Evolutionary conservation across 2,329 filamentous ascomycete genomes (phyloP).

Genomic region (Sporothrix pseudoabietina): DNA sequence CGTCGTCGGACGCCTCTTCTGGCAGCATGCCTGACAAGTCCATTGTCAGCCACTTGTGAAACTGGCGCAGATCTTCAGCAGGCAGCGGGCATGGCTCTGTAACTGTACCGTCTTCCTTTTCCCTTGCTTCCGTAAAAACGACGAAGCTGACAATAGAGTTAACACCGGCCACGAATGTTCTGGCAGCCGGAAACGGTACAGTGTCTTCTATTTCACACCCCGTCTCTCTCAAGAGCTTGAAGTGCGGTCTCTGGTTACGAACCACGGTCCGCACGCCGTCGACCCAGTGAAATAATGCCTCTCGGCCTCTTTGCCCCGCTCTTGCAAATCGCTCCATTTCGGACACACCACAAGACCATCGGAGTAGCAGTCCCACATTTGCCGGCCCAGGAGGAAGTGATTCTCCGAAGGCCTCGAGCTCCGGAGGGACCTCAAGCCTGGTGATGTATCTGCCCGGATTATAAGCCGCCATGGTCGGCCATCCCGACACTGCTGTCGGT

Average conservation of each 20-base stretch:
- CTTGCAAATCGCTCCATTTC: constrained; percentile 30
- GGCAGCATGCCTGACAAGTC: constrained; percentile 21
- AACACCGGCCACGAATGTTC: constrained; percentile 24
- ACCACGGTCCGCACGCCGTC: background rate
- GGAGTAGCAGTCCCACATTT: constrained; percentile 26
- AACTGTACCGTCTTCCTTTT: background rate
- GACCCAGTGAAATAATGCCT: constrained; percentile 24
- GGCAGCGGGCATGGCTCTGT: background rate
- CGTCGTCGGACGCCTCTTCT: constrained; percentile 10
- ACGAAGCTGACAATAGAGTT: constrained; percentile 30
- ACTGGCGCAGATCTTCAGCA: background rate
- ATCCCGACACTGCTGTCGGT: background rate
- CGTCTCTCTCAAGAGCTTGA: constrained; percentile 20
- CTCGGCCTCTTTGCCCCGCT: background rate
- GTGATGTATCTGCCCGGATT: constrained; percentile 26
- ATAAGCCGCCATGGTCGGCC: background rate
- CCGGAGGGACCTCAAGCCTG: constrained; percentile 22
- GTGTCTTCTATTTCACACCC: background rate
- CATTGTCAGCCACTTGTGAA: constrained; percentile 27
- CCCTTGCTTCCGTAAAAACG: background rate
- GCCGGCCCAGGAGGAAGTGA: constrained; percentile 12
- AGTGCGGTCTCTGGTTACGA: background rate
- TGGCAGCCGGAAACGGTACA: background rate
- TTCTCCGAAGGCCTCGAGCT: background rate
- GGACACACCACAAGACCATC: constrained; percentile 29